Base-by-base conservation (phyloP, 2,329 filamentous ascomycete genomes). In the Pleurostoma richardsiae region DNA sequence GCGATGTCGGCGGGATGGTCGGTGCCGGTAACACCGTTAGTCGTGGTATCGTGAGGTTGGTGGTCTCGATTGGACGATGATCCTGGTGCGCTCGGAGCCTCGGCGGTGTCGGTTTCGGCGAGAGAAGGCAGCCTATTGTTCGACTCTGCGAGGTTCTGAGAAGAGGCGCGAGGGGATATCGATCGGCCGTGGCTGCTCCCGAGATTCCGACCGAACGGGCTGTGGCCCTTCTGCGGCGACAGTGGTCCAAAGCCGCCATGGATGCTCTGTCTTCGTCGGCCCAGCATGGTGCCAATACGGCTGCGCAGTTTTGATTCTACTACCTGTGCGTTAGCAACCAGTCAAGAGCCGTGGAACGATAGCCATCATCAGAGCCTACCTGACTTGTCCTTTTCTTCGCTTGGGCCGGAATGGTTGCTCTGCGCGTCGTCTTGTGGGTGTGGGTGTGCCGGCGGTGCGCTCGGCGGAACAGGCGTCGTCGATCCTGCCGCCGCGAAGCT, bases 251-350 rank as follows among this genome's bases (percentile, higher is more conserved):
- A 85, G 39, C 83, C 70, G 51, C 74, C 75, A 64, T 88, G 73
- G 47, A 87, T 72, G 62, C 83, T 88, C 62, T 86, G 82, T 38
- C 84, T 74, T 49, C 82, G 71, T 27, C 82, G 74, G 29, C 80
- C 77, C 40, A 88, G 75, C 70, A 88, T 84, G 10, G 85, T 88
- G 11, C 85, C 85, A 45, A 89, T 74, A 46, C 83, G 77, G 56
- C 79, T 80, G 41, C 82, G 74, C 39, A 83, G 59, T 55, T 77
- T 81, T 47, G 78, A 79, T 56, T 81, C 79, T 64, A 53, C 46
- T n/a, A 36, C n/a, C 19, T 19, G 19, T 19, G 19, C 19, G 19
- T 19, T 19, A 19, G 19, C 19, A 19, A 19, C 19, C 19, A 19
- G 19, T 19, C 19, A 19, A 19, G 19, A 19, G 19, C 19, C 19